Percentiles rank a stretch among this genome's conserved stretches.
These are phyloP conservation scores for Aspergillus spinulosporus DNA, from an alignment of 2,329 filamentous ascomycete species.

Conservation along the genomic window DNA sequence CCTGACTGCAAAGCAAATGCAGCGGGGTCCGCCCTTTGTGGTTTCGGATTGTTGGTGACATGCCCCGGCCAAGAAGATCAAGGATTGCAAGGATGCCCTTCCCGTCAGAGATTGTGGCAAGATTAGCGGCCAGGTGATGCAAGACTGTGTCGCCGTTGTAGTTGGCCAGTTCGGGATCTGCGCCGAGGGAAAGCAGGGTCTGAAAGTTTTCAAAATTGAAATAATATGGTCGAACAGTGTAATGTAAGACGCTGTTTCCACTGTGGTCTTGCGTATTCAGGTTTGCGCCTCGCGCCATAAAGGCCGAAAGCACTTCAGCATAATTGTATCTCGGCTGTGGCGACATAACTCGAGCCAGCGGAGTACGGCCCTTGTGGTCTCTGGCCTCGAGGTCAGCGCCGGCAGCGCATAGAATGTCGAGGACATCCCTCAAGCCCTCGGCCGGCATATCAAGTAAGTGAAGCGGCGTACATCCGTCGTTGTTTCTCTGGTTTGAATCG, in stretches of 20 bases:
- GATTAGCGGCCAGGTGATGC: constrained; percentile 17
- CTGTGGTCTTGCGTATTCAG: constrained; percentile 22
- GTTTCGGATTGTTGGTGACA: constrained; percentile 5
- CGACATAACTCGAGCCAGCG: constrained; percentile 5
- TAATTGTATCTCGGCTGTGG: not conserved
- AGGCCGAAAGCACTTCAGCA: not conserved
- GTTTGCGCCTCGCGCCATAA: constrained; percentile 18
- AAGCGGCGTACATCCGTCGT: constrained; percentile 5
- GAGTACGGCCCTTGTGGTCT: constrained; percentile 19
- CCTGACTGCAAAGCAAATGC: constrained; percentile 18
- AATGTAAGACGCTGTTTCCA: constrained; percentile 19
- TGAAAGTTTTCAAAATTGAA: constrained; percentile 6
- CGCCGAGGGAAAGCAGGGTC: constrained; percentile 19
- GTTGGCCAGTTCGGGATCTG: constrained; percentile 17
- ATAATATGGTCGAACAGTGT: not conserved
- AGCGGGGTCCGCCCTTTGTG: constrained; percentile 21
- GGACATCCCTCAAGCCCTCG: not conserved
- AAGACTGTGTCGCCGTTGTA: constrained; percentile 20
- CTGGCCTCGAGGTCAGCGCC: constrained; percentile 22
- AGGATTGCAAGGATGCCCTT: not conserved
- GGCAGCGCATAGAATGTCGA: constrained; percentile 13
- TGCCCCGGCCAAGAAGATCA: not conserved
- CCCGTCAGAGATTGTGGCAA: constrained; percentile 10
- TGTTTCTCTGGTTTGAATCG: not conserved
- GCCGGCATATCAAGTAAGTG: not conserved